These are phyloP conservation scores for Prunus davidiana DNA, from an alignment of 306 rosid species.

Conservation along the genomic window DNA sequence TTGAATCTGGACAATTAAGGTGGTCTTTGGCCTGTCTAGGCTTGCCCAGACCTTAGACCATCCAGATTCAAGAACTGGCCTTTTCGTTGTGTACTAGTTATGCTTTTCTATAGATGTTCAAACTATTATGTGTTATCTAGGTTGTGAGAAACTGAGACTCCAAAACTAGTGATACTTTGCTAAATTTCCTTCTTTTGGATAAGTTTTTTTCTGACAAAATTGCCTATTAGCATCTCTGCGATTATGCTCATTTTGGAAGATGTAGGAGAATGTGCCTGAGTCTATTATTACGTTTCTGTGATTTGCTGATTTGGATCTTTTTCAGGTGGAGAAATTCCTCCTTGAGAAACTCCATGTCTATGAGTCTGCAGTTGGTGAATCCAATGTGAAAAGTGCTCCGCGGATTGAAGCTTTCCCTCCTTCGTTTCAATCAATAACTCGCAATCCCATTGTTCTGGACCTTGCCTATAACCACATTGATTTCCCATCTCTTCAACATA, in stretches of 20 bases:
- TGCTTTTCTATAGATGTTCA: neutral
- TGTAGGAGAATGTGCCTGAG: neutral
- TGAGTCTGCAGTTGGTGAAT: conserved; percentile 43
- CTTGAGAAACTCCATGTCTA: conserved; percentile 45
- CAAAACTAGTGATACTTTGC: neutral
- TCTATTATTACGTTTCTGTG: neutral
- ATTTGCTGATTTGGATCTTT: neutral
- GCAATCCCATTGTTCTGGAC: conserved; percentile 54
- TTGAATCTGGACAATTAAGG: neutral
- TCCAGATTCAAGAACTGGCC: neutral
- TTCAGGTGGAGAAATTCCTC: conserved; percentile 37
- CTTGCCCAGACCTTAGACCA: neutral
- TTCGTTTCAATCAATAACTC: conserved; percentile 41
- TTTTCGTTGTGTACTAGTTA: neutral
- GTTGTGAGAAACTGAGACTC: conserved; percentile 3
- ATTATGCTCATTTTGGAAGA: neutral
- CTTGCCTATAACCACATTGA: conserved; percentile 50
- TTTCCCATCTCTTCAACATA: conserved; percentile 50
- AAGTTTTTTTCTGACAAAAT: neutral
- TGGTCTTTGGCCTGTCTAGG: neutral
- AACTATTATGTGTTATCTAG: neutral
- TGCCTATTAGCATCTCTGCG: neutral
- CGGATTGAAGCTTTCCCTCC: conserved; percentile 55
- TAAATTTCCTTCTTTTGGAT: neutral
- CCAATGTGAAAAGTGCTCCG: conserved; percentile 35